Evolutionary conservation across 441 rosid genomes (phyloP).

Genomic region (Raphanus hybrid): DNA sequence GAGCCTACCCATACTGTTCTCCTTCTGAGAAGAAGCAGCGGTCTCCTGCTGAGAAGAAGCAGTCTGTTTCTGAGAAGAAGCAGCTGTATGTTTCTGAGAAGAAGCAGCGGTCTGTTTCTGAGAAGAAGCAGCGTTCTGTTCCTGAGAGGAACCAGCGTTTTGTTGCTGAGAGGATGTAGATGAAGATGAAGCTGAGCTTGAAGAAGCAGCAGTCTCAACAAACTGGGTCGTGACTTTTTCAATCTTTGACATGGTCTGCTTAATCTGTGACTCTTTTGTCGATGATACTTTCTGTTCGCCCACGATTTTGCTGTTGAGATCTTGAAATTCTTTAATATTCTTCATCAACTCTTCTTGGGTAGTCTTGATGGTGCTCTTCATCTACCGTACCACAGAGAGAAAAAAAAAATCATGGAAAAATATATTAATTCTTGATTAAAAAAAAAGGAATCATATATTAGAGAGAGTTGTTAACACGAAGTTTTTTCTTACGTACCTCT

Average conservation of each 20-base stretch:
- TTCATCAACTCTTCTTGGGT: constrained; percentile 8
- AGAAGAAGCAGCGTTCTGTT: not conserved
- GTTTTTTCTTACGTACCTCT: constrained; percentile 17
- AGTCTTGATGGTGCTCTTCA: constrained; percentile 37
- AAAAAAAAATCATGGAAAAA: not conserved
- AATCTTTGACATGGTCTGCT: constrained; percentile 37
- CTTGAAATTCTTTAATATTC: constrained; percentile 29
- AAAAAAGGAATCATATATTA: not conserved
- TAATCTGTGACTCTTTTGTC: constrained; percentile 31
- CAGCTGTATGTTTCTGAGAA: not conserved
- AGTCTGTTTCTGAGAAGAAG: not conserved
- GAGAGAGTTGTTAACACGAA: not conserved
- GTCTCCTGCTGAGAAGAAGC: not conserved
- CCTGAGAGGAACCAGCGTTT: not conserved
- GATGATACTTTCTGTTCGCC: constrained; percentile 28
- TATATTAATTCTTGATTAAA: not conserved
- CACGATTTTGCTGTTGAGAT: constrained; percentile 31
- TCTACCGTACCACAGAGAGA: constrained; percentile 11
- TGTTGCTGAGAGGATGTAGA: not conserved
- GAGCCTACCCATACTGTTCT: constrained; percentile 3
- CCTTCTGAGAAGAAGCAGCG: not conserved
- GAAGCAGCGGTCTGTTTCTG: not conserved
- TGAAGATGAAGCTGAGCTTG: constrained; percentile 9
- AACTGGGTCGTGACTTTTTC: constrained; percentile 37
- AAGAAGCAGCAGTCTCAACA: constrained; percentile 41